Conservation (phyloP, 2,329 filamentous ascomycete species). For the Periconia macrospinosa region DNA sequence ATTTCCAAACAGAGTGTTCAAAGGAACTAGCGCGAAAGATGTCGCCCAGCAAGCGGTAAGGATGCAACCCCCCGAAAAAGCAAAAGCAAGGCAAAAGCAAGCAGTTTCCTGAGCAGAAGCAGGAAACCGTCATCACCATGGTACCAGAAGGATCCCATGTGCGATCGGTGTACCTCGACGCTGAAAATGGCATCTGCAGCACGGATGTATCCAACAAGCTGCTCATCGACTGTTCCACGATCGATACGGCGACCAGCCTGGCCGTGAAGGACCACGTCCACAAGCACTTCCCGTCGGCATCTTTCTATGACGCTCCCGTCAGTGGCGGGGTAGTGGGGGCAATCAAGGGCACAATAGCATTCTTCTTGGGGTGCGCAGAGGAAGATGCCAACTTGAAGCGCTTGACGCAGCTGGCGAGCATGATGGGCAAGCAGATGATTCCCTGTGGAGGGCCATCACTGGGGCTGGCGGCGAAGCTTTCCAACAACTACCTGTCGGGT, state of each 20-base stretch:
- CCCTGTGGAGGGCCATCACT: constrained; percentile 59
- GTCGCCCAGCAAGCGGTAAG: constrained; percentile 55
- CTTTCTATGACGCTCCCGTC: constrained; percentile 58
- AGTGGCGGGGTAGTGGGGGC: constrained; percentile 58
- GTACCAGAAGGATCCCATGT: constrained; percentile 58
- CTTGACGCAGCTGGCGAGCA: constrained; percentile 48
- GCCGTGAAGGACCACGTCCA: constrained; percentile 47
- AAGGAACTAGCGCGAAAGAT: constrained; percentile 49
- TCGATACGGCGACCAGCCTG: constrained; percentile 56
- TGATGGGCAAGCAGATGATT: constrained; percentile 59
- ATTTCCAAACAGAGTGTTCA: constrained; percentile 44
- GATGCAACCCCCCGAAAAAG: background rate
- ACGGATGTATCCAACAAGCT: constrained; percentile 49
- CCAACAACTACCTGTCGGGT: constrained; percentile 64
- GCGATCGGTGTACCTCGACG: constrained; percentile 54
- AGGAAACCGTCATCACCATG: constrained; percentile 58
- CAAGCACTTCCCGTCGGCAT: constrained; percentile 43
- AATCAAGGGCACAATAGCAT: constrained; percentile 54
- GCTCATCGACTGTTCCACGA: constrained; percentile 59
- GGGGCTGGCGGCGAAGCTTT: constrained; percentile 62
- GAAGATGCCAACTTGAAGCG: constrained; percentile 48
- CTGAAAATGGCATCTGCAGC: constrained; percentile 46
- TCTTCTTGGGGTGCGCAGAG: constrained; percentile 58
- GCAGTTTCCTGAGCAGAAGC: constrained; percentile 4
- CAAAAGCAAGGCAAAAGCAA: background rate